A percentile compares a stretch with the other conserved stretches of the same genome.
Conservation (phyloP, 2,329 filamentous ascomycete genomes). For the Diaporthe destruens region DNA sequence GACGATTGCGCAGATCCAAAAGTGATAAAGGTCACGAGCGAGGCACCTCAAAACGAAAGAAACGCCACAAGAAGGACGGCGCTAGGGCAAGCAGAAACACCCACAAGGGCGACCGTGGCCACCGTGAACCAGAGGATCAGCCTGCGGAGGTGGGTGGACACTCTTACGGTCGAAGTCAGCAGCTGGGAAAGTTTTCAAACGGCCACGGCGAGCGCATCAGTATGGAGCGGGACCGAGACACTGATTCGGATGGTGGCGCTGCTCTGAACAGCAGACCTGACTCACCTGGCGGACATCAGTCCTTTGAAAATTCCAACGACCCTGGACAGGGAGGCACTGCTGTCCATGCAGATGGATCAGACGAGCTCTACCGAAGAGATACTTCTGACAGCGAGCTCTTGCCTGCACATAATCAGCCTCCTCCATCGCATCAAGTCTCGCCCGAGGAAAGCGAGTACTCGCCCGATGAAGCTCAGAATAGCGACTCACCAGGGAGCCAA, state of each 20-base stretch:
- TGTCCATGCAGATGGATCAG: neutral
- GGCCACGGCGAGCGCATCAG: too few species aligned
- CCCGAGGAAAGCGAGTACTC: constrained; percentile 9
- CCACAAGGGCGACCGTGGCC: neutral
- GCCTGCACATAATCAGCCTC: constrained; percentile 13
- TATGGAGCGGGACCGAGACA: neutral
- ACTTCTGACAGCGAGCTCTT: neutral
- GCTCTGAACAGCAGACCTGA: neutral
- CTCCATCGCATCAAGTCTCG: constrained; percentile 29
- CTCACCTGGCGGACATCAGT: neutral
- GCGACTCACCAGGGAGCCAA: constrained; percentile 4
- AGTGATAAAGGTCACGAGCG: neutral
- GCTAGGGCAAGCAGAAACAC: neutral
- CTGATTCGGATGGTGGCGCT: constrained; percentile 2
- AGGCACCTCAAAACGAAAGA: neutral
- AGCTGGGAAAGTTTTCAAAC: neutral
- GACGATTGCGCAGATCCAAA: neutral
- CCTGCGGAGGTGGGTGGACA: neutral
- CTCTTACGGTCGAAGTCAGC: neutral
- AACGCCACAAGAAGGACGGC: neutral
- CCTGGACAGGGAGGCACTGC: neutral
- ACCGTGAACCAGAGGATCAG: neutral
- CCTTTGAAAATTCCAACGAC: neutral
- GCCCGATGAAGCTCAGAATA: constrained; percentile 5
- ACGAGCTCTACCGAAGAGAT: neutral